These are phyloP conservation scores for Multifurca ochricompacta DNA, from an alignment of 768 basidiomycete species.

Conservation along the genomic window DNA sequence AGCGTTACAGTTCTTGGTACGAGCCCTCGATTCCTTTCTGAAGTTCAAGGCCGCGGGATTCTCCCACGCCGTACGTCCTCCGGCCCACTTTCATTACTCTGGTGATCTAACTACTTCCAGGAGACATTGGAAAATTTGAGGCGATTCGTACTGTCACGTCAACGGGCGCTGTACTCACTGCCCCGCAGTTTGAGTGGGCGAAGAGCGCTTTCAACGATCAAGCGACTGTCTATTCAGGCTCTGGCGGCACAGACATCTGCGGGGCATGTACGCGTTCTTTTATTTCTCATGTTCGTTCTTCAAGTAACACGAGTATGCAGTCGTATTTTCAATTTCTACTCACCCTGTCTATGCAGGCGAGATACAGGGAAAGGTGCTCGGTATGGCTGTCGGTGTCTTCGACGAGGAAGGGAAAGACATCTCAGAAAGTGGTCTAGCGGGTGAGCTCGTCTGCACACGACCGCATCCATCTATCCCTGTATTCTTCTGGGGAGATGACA, in stretches of 20 bases:
- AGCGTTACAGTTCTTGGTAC: conserved; percentile 38
- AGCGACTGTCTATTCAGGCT: conserved; percentile 45
- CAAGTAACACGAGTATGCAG: conserved; percentile 29
- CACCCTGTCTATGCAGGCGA: conserved; percentile 59
- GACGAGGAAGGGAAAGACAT: conserved; percentile 49
- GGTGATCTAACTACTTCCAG: conserved; percentile 24
- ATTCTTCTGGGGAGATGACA: conserved; percentile 58
- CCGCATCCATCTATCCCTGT: conserved; percentile 66
- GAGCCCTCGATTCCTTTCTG: conserved; percentile 59
- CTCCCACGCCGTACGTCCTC: conserved; percentile 32
- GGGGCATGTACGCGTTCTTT: conserved; percentile 42
- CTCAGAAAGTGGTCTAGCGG: conserved; percentile 35
- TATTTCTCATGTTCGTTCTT: neutral
- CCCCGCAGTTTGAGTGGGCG: conserved; percentile 61
- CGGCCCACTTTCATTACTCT: neutral
- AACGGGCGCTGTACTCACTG: conserved; percentile 60
- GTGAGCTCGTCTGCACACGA: conserved; percentile 61
- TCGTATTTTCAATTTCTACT: conserved; percentile 42
- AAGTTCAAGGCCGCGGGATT: conserved; percentile 48
- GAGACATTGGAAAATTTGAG: conserved; percentile 45
- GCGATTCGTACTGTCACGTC: conserved; percentile 43
- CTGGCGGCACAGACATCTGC: conserved; percentile 73
- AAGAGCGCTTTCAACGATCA: conserved; percentile 48
- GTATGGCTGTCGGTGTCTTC: conserved; percentile 60
- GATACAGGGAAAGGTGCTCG: conserved; percentile 53